phyloP scores from a whole-genome alignment of 2,329 filamentous ascomycete genomes.

The Fusarium sp. region DNA sequence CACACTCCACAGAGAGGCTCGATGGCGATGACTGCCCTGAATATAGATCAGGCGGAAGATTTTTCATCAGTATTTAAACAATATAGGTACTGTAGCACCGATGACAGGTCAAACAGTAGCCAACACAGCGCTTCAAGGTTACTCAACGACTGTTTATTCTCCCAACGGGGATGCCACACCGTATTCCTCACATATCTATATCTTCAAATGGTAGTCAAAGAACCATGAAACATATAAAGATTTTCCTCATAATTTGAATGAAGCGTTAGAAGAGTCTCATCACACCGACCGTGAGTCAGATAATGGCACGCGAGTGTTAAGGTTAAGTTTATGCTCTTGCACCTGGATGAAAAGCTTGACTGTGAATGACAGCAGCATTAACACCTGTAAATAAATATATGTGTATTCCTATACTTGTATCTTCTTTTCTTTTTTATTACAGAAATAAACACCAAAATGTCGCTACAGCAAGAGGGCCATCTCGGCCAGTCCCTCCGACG shows the following conservation, averaged over 20 bases:
- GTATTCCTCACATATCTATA: too few species aligned
- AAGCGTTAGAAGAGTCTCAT: neutral
- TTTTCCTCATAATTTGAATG: too few species aligned
- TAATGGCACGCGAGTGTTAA: neutral
- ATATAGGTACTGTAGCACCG: fast-evolving
- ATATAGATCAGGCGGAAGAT: neutral
- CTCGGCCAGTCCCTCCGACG: neutral
- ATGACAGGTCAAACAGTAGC: neutral
- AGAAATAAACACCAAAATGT: neutral
- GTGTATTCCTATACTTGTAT: neutral
- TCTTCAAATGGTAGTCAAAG: neutral
- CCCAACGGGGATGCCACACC: neutral
- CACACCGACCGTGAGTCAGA: neutral
- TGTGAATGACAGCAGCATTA: neutral
- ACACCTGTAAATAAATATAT: neutral
- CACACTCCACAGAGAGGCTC: neutral
- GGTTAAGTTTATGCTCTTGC: neutral
- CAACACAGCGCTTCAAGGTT: neutral
- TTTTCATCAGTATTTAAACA: neutral
- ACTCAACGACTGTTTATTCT: neutral
- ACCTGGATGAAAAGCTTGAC: neutral
- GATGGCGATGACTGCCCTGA: neutral
- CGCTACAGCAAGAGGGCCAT: neutral
- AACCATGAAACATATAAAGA: neutral
- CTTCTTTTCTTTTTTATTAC: too few species aligned